Evolutionary conservation across 352 stramenopile genomes (phyloP), one percentile per base, ranked within the genome.

Genomic region (Globisporangium polare): DNA sequence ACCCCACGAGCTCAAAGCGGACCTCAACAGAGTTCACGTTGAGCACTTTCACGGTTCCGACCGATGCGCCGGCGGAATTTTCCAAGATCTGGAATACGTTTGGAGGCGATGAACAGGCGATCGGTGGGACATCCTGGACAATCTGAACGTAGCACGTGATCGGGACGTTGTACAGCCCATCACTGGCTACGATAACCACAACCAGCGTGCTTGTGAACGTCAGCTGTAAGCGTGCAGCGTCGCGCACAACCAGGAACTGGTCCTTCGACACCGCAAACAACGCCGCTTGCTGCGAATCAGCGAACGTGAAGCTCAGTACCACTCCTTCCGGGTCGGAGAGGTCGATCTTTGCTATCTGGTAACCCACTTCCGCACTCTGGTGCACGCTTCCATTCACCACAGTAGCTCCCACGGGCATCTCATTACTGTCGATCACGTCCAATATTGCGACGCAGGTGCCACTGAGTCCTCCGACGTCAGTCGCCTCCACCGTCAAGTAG

Each of bases 351-450:
- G 18, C 46, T 10, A 63, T 63, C 33, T 56, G 57, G 10, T 63
- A 43, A 5, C 53, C 72, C 54, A 42, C 54, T 12, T 12, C 59
- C 18, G 59, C 73, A 37, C 50, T 71, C 37, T 67, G 58, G 33
- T 78, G 71, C 15, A 82, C 53, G 0, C 68, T 74, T 37, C 68
- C 69, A 26, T 72, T 77, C 57, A 76, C 80, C 37, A 46, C 29
- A 10, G 39, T 66, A 24, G 60, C 33, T 2, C 77, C 77, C 20
- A 58, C 47, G 0, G 77, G 77, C 6, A 67, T 54, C 43, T 86
- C 77, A 33, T 86, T 54, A 1, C 75, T 60, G 52, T 86, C 73
- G 5, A 71, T 41, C 1, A 86, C 66, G 12, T 84, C 68, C 0
- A 86, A 24, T 8, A 68, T 50, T 46, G 69, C 27, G 3, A 74